Conservation (phyloP, 106 monocot species). For the Platanthera guangdongensis region DNA sequence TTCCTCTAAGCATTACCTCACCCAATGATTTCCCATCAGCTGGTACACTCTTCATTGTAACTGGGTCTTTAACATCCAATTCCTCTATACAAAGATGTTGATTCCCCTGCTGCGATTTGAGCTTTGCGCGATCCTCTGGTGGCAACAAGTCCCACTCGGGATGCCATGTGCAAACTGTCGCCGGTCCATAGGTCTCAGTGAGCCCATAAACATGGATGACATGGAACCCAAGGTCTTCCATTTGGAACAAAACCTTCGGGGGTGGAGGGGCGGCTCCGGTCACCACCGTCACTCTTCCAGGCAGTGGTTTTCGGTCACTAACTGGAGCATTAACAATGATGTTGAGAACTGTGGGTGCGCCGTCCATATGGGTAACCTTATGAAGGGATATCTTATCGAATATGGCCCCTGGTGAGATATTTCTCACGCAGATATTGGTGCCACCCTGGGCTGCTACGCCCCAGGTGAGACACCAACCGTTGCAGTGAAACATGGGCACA, state of each 20-base stretch:
- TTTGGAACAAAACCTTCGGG: slow-evolving; percentile 36
- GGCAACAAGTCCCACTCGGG: slow-evolving; percentile 62
- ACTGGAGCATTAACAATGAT: slow-evolving; percentile 40
- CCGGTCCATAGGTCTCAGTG: slow-evolving; percentile 70
- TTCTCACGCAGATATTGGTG: slow-evolving; percentile 55
- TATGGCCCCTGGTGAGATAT: slow-evolving; percentile 37
- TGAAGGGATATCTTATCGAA: slow-evolving; percentile 29
- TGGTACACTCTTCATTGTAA: slow-evolving; percentile 58
- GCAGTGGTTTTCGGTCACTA: slow-evolving; percentile 21
- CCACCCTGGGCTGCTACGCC: slow-evolving; percentile 69
- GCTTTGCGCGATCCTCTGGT: slow-evolving; percentile 29
- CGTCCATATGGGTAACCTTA: slow-evolving; percentile 60
- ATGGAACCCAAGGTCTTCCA: slow-evolving; percentile 57
- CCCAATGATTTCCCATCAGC: slow-evolving; percentile 56
- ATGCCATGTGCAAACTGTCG: slow-evolving; percentile 40
- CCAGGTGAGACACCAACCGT: slow-evolving; percentile 73
- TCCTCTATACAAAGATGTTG: slow-evolving; percentile 45
- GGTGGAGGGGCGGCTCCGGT: slow-evolving; percentile 64
- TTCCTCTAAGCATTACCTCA: slow-evolving; percentile 71
- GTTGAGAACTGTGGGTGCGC: slow-evolving; percentile 58
- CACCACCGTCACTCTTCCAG: slow-evolving; percentile 27
- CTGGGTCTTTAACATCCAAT: slow-evolving; percentile 55
- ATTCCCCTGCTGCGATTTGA: slow-evolving; percentile 60
- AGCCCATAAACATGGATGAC: slow-evolving; percentile 59
- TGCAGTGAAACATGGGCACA: slow-evolving; percentile 82